Evolutionary conservation across 2,329 filamentous ascomycete genomes (phyloP).

Genomic region (Aspergillus sp.): DNA sequence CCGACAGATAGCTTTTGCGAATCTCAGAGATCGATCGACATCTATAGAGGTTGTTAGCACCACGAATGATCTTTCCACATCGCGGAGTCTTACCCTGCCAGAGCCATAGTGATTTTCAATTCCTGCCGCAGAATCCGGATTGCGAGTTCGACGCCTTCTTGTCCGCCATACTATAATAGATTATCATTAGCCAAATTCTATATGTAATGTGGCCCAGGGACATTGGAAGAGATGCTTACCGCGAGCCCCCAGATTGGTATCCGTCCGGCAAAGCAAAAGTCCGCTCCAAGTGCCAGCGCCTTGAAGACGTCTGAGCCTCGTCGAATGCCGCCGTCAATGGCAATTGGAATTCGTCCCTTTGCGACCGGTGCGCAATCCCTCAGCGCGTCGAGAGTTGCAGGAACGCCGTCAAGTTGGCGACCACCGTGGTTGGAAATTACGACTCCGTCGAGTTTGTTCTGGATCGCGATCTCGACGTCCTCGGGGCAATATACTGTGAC

Average conservation of each 20-base stretch:
- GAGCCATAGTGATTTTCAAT: conserved; percentile 31
- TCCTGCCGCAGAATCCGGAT: conserved; percentile 34
- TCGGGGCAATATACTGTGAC: conserved; percentile 30
- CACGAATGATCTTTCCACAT: too few species aligned
- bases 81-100: conserved; percentile 24
- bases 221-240: conserved; percentile 17
- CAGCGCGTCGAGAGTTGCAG: conserved; percentile 40
- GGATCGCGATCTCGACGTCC: conserved; percentile 36
- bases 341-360: conserved; percentile 32
- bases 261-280: conserved; percentile 32
- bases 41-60: neutral
- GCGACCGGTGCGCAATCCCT: conserved; percentile 25
- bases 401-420: conserved; percentile 38
- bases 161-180: conserved; percentile 28
- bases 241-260: conserved; percentile 36
- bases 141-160: conserved; percentile 35
- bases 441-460: conserved; percentile 36
- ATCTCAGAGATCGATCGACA: conserved; percentile 22
- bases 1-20: conserved; percentile 26
- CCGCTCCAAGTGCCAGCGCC: conserved; percentile 35
- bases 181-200: neutral
- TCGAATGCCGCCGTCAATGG: conserved; percentile 36
- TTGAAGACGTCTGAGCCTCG: conserved; percentile 40
- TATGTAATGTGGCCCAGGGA: conserved; percentile 2
- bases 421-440: conserved; percentile 42